Base-by-base conservation (phyloP, 768 basidiomycete species). In the Lentinula edodes region DNA sequence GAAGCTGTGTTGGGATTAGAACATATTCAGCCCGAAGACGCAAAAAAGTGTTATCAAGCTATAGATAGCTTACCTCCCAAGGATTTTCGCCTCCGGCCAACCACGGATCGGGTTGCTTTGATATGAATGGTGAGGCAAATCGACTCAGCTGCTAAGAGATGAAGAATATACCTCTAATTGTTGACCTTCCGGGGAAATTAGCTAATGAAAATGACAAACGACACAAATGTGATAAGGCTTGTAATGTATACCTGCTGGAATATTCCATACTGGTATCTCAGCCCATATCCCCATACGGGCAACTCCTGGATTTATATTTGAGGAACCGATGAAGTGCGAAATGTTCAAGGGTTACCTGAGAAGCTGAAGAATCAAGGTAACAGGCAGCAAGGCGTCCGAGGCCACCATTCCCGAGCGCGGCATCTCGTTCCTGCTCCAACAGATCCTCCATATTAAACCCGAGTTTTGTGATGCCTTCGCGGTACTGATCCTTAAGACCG, bases 371-470 rank as follows among this genome's bases (percentile, higher is more conserved):
- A 70, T 98, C 95, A 57, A 97, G 85, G 71, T 98, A 99, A 76
- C 97, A 99, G 0, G 97, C 96, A 0, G 97, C 97, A 50, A 99
- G 84, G 35, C 96, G 91, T 0, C 97, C 96, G 8, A 98, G 83
- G 61, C 96, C 96, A 65, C 95, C 95, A 71, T 98, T 97, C 5
- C 96, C 97, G 10, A 98, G 82, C 7, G 86, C 96, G 1, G 96
- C 95, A 69, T 99, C 97, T 53, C 95, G 88, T 72, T 98, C 96
- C 68, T 89, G 79, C 51, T 89, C 90, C 56, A 97, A 77, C 50
- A 95, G 75, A 67, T 95, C 93, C 72, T 95, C 93, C 64, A 95
- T 82, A 70, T 79, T 85, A 77, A 98, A 99, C 2, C 97, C 96
- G 63, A 99, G 90, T 62, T 85, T 78, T 28, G 84, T 69, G 57